phyloP scores from a whole-genome alignment of 768 basidiomycete species.

The Amanita rubescens region DNA sequence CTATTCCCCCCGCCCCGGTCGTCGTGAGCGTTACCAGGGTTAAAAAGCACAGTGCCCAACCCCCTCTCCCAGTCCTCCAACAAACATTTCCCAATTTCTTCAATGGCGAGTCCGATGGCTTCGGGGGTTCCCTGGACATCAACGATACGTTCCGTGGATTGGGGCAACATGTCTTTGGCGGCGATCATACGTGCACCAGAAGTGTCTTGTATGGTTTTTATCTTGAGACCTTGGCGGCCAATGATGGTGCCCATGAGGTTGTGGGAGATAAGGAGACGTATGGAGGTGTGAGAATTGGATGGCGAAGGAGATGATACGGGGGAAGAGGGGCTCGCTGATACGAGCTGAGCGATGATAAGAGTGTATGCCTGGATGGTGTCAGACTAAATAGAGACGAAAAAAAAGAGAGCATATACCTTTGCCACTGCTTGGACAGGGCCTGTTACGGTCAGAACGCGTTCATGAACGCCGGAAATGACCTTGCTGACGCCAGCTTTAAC shows the following conservation, averaged over 20 bases:
- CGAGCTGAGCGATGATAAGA: constrained; percentile 88
- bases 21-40: constrained; percentile 75
- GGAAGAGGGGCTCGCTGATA: constrained; percentile 71
- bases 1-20: constrained; percentile 48
- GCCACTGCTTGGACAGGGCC: constrained; percentile 91
- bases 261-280: constrained; percentile 97
- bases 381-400: constrained; percentile 7
- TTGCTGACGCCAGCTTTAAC: constrained; percentile 99
- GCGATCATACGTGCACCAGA: constrained; percentile 98
- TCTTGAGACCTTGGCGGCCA: constrained; percentile 92
- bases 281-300: constrained; percentile 74
- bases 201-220: constrained; percentile 96
- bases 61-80: constrained; percentile 97
- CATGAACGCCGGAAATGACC: constrained; percentile 95
- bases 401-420: constrained; percentile 47
- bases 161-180: constrained; percentile 97
- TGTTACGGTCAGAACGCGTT: constrained; percentile 92
- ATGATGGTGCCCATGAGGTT: constrained; percentile 99
- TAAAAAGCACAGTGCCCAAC: constrained; percentile 90
- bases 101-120: constrained; percentile 86
- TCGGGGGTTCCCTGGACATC: constrained; percentile 95
- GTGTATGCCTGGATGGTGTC: constrained; percentile 69
- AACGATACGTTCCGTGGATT: constrained; percentile 98
- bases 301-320: constrained; percentile 61
- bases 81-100: constrained; percentile 93